Percentiles rank a stretch among this genome's conserved stretches.
These are phyloP conservation scores for Mallotus nudiflorus DNA, from an alignment of 345 rosid species.

Conservation along the genomic window DNA sequence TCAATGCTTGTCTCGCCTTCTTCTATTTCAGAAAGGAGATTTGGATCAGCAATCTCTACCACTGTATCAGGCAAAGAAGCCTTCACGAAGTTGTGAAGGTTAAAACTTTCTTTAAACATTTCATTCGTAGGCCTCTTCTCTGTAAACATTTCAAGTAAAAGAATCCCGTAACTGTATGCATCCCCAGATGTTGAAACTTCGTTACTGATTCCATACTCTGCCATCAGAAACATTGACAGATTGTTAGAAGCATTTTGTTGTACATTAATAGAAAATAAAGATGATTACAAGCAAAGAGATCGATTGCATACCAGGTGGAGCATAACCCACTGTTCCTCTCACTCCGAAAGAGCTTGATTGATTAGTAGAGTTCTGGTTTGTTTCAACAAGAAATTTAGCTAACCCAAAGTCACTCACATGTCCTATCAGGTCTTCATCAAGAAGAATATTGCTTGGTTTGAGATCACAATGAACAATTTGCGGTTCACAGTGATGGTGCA, in stretches of 20 bases:
- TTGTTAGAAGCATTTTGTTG: too few relatives aligned
- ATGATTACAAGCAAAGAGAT: too few relatives aligned
- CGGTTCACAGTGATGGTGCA: not conserved
- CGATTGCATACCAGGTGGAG: not conserved
- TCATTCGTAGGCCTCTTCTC: slow-evolving; percentile 7
- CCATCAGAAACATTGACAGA: not conserved
- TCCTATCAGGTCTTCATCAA: not conserved
- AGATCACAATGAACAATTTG: slow-evolving; percentile 6
- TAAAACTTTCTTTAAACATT: not conserved
- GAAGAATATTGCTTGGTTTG: slow-evolving; percentile 9
- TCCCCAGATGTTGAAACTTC: slow-evolving; percentile 5
- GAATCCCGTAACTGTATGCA: slow-evolving; percentile 2
- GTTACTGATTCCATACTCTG: not conserved
- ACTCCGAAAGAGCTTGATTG: not conserved
- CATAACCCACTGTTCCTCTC: slow-evolving; percentile 6
- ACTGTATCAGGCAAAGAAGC: slow-evolving; percentile 7
- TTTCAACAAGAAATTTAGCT: not conserved
- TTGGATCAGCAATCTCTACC: slow-evolving; percentile 5
- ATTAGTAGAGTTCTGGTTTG: not conserved
- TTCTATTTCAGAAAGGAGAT: not conserved
- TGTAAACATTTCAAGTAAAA: slow-evolving; percentile 13
- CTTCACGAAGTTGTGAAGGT: not conserved
- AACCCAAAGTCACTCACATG: slow-evolving; percentile 6
- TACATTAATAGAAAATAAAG: too few relatives aligned
- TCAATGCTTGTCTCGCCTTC: not conserved